Evolutionary conservation across 2,329 filamentous ascomycete species (phyloP), one percentile per base, ranked within the genome.

Genomic region (Penicillium sp.): DNA sequence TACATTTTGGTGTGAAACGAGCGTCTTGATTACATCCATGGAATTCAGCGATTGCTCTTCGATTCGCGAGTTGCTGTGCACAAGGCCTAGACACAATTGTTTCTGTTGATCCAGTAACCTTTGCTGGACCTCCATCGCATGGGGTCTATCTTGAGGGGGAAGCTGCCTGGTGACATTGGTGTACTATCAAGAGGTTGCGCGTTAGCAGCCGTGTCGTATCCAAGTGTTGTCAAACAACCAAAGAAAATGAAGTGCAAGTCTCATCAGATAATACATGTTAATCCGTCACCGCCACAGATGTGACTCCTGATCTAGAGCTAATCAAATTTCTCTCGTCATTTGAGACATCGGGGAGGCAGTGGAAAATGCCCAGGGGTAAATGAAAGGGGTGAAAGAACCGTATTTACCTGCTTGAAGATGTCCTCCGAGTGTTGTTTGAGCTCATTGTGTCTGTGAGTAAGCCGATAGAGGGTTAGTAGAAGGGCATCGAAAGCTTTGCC

Each of bases 301-400:
- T 71, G 78, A 75, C 81, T 87, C 77, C 75, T 83, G 84, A 86
- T 87, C 84, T 87, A 87, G 84, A 88, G 84, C 84, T 87, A 87
- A 84, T 68, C 59, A 62, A 57, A 58, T 59, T 69, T n/a, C 65
- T 70, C 64, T 76, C 74, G 65, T 76, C 72, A 74, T 69, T 48
- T 58, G 62, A 66, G 59, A 62, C 54, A 48, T 33, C 29, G 34
- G 39, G 34, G 29, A 33, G 21, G 48, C 25, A 25, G 28, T 39
- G 36, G 29, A 35, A 16, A 31, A 16, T 7, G 29, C 18, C 11
- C 38, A 21, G 21, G 16, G 42, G n/a, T 17, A 32, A 31, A 38
- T n/a, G 25, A 6, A 27, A 29, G 7, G 8, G 26, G 19, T 14
- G 25, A 32, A 20, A 40, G 33, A 30, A 28, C 26, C 30, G 15